phyloP scores from a whole-genome alignment of 2,329 filamentous ascomycete genomes.

The Torrubiellomyces zombiae region DNA sequence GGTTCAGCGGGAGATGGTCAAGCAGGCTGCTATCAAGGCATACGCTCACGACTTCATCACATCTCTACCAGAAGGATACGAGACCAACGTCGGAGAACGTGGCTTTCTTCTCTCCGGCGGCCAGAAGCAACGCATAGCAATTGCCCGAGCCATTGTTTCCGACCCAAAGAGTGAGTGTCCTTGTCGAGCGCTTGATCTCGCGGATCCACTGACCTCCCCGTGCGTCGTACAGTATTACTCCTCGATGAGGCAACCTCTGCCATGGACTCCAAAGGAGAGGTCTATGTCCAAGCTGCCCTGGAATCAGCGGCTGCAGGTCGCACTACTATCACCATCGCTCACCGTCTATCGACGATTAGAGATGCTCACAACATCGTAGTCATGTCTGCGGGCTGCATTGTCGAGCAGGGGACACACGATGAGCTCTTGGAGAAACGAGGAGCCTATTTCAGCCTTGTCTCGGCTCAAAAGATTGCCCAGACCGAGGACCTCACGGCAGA shows the following conservation, averaged over 20 bases:
- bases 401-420: conserved; percentile 84
- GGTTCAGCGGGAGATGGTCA: conserved; percentile 51
- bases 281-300: conserved; percentile 81
- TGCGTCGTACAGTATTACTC: conserved; percentile 45
- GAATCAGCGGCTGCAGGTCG: conserved; percentile 72
- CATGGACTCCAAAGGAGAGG: conserved; percentile 87
- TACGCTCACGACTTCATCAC: conserved; percentile 90
- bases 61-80: conserved; percentile 68
- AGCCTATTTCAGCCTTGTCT: conserved; percentile 73
- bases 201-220: too few species aligned
- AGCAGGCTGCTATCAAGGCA: conserved; percentile 72
- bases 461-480: conserved; percentile 66
- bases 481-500: conserved; percentile 35
- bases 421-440: conserved; percentile 52
- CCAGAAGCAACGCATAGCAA: conserved; percentile 93
- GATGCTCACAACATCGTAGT: conserved; percentile 93
- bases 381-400: conserved; percentile 68
- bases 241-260: conserved; percentile 92
- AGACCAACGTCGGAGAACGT: conserved; percentile 89
- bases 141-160: conserved; percentile 77
- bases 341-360: conserved; percentile 86
- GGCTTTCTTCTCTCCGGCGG: conserved; percentile 87
- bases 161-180: conserved; percentile 56
- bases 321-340: conserved; percentile 92
- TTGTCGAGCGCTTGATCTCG: too few species aligned